These are phyloP conservation scores for Fraxinus platypoda DNA, from an alignment of 305 asterid genomes.

Conservation along the genomic window DNA sequence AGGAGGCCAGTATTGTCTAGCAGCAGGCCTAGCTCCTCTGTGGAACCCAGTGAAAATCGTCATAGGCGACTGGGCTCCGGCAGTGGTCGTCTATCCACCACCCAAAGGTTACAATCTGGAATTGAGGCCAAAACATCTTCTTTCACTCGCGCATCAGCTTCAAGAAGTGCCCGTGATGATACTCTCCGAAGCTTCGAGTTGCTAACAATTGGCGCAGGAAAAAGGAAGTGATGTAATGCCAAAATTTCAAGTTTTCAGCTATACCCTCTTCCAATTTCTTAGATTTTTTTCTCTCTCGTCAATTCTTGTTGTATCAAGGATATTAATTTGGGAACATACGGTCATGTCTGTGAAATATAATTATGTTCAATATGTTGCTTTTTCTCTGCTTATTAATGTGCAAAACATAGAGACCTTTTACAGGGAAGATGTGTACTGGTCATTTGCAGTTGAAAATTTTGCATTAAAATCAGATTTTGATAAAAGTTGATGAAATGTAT, in stretches of 20 bases:
- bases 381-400: not conserved
- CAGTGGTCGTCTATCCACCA: slow-evolving; percentile 60
- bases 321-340: not conserved
- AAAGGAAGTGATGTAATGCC: slow-evolving; percentile 28
- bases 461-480: not conserved
- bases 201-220: slow-evolving; percentile 56
- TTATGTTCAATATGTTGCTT: not conserved
- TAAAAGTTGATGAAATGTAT: too few species aligned
- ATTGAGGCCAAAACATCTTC: slow-evolving; percentile 74
- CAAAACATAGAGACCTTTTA: not conserved
- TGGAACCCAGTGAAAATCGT: slow-evolving; percentile 69
- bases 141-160: slow-evolving; percentile 51
- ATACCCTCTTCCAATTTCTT: not conserved
- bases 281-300: not conserved
- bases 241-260: not conserved
- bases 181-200: slow-evolving; percentile 92
- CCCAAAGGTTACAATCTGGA: slow-evolving; percentile 79
- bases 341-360: not conserved
- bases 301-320: not conserved
- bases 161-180: slow-evolving; percentile 68
- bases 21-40: slow-evolving; percentile 82
- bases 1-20: slow-evolving; percentile 62
- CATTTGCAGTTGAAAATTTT: not conserved
- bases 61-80: slow-evolving; percentile 58
- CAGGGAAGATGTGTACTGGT: not conserved